Evolutionary conservation across 768 basidiomycete genomes (phyloP).

Genomic region (Boletus vermiculosoides): DNA sequence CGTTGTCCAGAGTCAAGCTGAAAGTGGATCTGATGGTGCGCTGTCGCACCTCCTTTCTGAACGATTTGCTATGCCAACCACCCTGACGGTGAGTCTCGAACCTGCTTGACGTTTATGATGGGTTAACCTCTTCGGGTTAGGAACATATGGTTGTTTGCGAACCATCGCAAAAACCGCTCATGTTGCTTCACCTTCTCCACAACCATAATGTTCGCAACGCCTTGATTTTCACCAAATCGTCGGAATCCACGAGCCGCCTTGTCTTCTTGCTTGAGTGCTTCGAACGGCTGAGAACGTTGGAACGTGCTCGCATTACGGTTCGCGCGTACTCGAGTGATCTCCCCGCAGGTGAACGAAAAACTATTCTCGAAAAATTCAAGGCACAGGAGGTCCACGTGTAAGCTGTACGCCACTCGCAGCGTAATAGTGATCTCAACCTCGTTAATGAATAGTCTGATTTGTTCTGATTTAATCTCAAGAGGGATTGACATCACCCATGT

Average conservation of each 20-base stretch:
- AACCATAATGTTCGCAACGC: constrained; percentile 59
- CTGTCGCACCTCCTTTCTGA: constrained; percentile 63
- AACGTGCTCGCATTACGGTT: constrained; percentile 40
- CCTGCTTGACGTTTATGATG: neutral
- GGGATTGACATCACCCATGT: constrained; percentile 95
- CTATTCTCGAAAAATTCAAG: constrained; percentile 78
- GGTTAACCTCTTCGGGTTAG: constrained; percentile 37
- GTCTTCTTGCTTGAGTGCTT: constrained; percentile 82
- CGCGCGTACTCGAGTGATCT: constrained; percentile 89
- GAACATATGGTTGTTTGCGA: constrained; percentile 87
- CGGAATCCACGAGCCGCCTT: constrained; percentile 84
- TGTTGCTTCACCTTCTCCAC: constrained; percentile 85
- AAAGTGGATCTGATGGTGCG: constrained; percentile 34
- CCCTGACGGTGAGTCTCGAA: constrained; percentile 56
- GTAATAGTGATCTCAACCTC: constrained; percentile 3
- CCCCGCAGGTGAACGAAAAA: constrained; percentile 64
- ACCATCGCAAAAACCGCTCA: constrained; percentile 78
- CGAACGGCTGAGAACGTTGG: constrained; percentile 45
- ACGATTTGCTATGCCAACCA: constrained; percentile 77
- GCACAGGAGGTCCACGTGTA: constrained; percentile 81
- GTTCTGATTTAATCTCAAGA: constrained; percentile 93
- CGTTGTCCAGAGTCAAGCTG: constrained; percentile 61
- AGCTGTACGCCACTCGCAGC: constrained; percentile 25
- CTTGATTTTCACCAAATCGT: constrained; percentile 95
- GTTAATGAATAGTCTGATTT: constrained; percentile 67